Conservation (phyloP, 1,284 basidiomycete genomes). For the Ganoderma resinaceum region DNA sequence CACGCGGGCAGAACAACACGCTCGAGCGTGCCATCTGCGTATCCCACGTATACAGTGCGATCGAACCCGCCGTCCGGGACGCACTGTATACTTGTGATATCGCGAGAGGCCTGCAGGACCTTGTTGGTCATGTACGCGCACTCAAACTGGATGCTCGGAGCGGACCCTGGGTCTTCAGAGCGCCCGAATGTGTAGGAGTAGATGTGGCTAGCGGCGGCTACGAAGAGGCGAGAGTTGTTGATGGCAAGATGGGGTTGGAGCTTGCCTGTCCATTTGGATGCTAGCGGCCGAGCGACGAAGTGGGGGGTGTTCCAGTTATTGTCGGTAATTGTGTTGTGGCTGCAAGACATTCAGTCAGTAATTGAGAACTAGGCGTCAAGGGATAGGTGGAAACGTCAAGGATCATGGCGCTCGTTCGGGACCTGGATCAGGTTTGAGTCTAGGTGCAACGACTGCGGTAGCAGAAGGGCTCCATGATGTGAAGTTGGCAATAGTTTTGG, state of each 20-base stretch:
- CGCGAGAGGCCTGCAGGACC: slow-evolving; percentile 46
- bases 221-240: slow-evolving; percentile 61
- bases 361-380: background rate
- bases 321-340: slow-evolving; percentile 63
- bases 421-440: background rate
- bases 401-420: background rate
- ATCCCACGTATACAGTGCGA: slow-evolving; percentile 62
- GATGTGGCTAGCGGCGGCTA: slow-evolving; percentile 67
- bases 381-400: background rate
- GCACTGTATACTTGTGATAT: slow-evolving; percentile 61
- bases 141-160: slow-evolving; percentile 59
- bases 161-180: slow-evolving; percentile 35
- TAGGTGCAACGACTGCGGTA: background rate
- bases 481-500: background rate
- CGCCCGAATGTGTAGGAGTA: slow-evolving; percentile 62
- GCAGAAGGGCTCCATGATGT: background rate
- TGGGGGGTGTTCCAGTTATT: slow-evolving; percentile 56
- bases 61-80: slow-evolving; percentile 57
- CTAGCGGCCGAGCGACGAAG: slow-evolving; percentile 73
- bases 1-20: slow-evolving; percentile 47
- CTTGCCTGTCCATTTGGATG: slow-evolving; percentile 66
- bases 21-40: slow-evolving; percentile 66
- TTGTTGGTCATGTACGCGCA: slow-evolving; percentile 51
- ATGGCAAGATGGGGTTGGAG: slow-evolving; percentile 67
- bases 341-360: slow-evolving; percentile 21